Evolutionary conservation across 2,329 filamentous ascomycete genomes (phyloP), one percentile per base, ranked within the genome.

Genomic region (Colletotrichum costaricense): DNA sequence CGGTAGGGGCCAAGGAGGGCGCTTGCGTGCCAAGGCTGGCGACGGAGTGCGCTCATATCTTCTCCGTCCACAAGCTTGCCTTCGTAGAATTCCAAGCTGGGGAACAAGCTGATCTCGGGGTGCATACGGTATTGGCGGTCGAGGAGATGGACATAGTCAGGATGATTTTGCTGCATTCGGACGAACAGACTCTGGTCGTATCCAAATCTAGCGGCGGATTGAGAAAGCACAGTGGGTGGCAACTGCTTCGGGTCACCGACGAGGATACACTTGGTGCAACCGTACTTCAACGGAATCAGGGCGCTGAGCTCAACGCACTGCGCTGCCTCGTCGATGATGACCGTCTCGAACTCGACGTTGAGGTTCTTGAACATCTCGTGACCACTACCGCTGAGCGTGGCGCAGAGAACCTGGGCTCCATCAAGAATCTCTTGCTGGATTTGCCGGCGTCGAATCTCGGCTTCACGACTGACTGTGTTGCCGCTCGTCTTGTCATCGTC

Each of bases 81-180:
- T 80, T 98, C 95, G 84, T 99, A 99, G 84, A 99, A 99, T 64
- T 95, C 93, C 77, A 89, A 86, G 81, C 95, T 98, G 1, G 97
- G 97, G 82, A 98, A 99, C 65, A 87, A 83, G 82, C 95, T 98
- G 81, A 99, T 99, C 77, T 97, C 94, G 0, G 97, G 97, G 84
- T 99, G 97, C 97, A 99, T 99, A 83, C 97, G 97, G 81, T 99
- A 99, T 80, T 99, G 97, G 69, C 93, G 97, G 80, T 98, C 96
- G n/a, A 99, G 90, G 30, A 99, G 88, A 85, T 99, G 96, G 19
- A 99, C 92, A 76, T 97, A 93, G 38, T 93, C 87, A 1, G 95
- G 94, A 78, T 96, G 93, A 76, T 98, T 98, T 78, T 92, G 92
- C 81, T 98, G 97, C 96, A 99, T 99, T 42, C 97, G 93, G 67